Evolutionary conservation across 2,329 filamentous ascomycete species (phyloP).

Genomic region (Apiospora sp.): DNA sequence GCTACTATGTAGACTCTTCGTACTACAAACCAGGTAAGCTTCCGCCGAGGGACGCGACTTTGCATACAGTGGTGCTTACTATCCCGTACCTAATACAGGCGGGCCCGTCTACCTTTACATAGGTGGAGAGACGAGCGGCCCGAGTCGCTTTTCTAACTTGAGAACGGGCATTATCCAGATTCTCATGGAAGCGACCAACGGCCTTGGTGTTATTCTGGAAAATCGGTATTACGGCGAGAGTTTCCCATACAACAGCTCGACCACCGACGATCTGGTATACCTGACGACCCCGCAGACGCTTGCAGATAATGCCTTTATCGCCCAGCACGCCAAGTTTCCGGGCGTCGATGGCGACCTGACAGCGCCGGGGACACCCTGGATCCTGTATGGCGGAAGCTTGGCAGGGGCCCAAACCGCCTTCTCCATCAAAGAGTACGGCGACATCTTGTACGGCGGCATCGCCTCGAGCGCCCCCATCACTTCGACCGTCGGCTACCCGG

Average conservation of each 20-base stretch:
- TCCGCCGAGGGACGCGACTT: not conserved
- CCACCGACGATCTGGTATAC: conserved; percentile 57
- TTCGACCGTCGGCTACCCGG: conserved; percentile 51
- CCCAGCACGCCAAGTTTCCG: conserved; percentile 53
- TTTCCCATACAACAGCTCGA: conserved; percentile 55
- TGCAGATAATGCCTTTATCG: conserved; percentile 61
- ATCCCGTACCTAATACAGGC: conserved; percentile 41
- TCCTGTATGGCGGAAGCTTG: conserved; percentile 42
- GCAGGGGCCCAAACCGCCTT: conserved; percentile 46
- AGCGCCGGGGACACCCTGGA: conserved; percentile 51
- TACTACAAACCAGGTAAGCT: conserved; percentile 56
- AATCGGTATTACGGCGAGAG: conserved; percentile 60
- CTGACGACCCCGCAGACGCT: conserved; percentile 61
- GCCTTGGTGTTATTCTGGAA: conserved; percentile 61
- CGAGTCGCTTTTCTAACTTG: conserved; percentile 39
- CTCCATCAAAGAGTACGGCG: conserved; percentile 54
- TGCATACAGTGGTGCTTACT: conserved; percentile 25
- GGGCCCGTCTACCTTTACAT: conserved; percentile 50
- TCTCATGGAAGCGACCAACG: conserved; percentile 60
- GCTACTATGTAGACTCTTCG: conserved; percentile 61
- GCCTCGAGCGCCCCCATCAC: conserved; percentile 54
- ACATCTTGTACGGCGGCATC: conserved; percentile 57
- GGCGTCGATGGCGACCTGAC: conserved; percentile 51
- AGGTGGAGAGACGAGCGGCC: conserved; percentile 42
- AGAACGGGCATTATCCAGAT: conserved; percentile 56